These are phyloP conservation scores for Globisporangium rhizosaccharum DNA, from an alignment of 352 stramenopile species.

Conservation along the genomic window DNA sequence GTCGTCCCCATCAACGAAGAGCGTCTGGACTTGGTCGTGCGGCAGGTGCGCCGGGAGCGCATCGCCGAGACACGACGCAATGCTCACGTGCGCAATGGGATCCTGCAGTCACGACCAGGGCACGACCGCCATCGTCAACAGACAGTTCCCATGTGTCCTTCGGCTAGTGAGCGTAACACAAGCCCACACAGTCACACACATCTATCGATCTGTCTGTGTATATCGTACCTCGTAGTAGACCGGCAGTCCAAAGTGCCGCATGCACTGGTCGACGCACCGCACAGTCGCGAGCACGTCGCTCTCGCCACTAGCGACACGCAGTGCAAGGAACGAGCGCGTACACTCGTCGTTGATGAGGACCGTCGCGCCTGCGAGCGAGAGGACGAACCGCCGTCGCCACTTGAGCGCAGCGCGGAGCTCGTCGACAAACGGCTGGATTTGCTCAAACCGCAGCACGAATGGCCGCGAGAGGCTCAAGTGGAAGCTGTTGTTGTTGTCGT, in stretches of 20 bases:
- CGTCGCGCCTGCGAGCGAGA: conserved; percentile 30
- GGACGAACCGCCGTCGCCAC: conserved; percentile 50
- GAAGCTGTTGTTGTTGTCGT: conserved; percentile 13
- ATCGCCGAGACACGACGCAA: conserved; percentile 58
- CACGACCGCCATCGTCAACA: conserved; percentile 29
- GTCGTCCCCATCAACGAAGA: conserved; percentile 8
- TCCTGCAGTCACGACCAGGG: conserved; percentile 29
- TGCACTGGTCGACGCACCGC: conserved; percentile 56
- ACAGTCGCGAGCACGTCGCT: conserved; percentile 34
- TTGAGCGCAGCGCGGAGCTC: conserved; percentile 61
- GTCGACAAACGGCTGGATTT: conserved; percentile 66
- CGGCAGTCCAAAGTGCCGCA: conserved; percentile 37
- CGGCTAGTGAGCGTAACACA: conserved; percentile 11
- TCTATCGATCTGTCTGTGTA: neutral
- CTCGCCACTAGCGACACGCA: conserved; percentile 35
- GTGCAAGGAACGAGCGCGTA: conserved; percentile 67
- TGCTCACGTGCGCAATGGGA: conserved; percentile 75
- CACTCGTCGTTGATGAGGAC: conserved; percentile 71
- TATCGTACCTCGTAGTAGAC: conserved; percentile 58
- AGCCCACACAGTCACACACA: neutral
- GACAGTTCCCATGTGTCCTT: conserved; percentile 20
- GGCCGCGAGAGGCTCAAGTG: conserved; percentile 77
- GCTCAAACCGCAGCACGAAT: conserved; percentile 63
- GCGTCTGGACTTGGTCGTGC: conserved; percentile 25
- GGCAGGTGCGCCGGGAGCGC: conserved; percentile 33